Evolutionary conservation across 257 asterid genomes (phyloP).

Genomic region (Plantago elongata): DNA sequence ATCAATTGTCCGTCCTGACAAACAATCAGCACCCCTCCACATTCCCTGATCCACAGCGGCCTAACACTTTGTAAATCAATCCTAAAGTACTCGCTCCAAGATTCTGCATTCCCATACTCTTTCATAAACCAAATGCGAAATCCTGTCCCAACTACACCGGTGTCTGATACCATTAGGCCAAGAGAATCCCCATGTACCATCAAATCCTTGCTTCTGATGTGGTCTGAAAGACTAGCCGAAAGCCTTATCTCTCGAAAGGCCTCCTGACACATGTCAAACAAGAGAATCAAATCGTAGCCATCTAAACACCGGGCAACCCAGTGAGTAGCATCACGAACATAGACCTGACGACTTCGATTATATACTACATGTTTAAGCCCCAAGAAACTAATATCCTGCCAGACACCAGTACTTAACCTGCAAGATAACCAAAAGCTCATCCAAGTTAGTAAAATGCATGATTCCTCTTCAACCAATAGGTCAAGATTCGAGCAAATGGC

Average conservation of each 20-base stretch:
- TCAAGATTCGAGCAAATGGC: too few relatives aligned
- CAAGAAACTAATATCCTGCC: constrained; percentile 33
- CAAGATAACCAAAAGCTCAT: too few relatives aligned
- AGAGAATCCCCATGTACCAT: constrained; percentile 21
- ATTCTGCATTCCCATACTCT: constrained; percentile 33
- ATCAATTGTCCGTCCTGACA: background rate
- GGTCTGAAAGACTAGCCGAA: constrained; percentile 18
- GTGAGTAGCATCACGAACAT: constrained; percentile 29
- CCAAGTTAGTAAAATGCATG: too few relatives aligned
- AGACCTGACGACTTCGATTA: constrained; percentile 21
- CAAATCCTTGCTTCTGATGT: constrained; percentile 22
- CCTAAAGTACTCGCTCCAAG: constrained; percentile 32
- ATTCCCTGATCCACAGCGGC: constrained; percentile 34
- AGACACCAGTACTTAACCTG: constrained; percentile 25
- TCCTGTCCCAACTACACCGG: background rate
- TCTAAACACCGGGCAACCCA: constrained; percentile 29
- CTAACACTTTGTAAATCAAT: constrained; percentile 20
- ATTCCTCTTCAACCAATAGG: too few relatives aligned
- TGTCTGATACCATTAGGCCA: constrained; percentile 24
- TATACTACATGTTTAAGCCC: constrained; percentile 16
- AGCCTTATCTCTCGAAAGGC: constrained; percentile 29
- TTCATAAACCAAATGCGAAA: constrained; percentile 44
- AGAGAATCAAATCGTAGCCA: constrained; percentile 22
- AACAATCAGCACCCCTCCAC: background rate
- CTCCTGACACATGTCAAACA: constrained; percentile 32